Percentiles rank a stretch among this genome's conserved stretches.
These are phyloP conservation scores for Colletotrichum kahawae DNA, from an alignment of 2,329 filamentous ascomycete genomes.

Conservation along the genomic window DNA sequence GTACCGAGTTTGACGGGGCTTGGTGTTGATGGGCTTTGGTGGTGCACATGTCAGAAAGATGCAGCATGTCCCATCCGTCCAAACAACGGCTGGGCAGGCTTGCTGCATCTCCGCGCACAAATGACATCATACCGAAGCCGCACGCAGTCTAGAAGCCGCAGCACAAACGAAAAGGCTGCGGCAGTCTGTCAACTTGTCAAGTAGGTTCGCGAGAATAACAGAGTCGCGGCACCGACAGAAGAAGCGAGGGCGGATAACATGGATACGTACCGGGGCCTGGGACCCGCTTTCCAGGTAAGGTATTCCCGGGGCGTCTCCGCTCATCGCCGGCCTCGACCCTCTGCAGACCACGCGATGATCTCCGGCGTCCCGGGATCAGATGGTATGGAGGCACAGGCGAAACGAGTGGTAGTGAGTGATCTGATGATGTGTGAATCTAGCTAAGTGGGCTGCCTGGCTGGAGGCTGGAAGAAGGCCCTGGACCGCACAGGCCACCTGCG, in stretches of 20 bases:
- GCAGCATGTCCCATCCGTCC: background rate
- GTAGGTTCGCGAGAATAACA: too few species aligned
- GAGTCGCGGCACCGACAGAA: background rate
- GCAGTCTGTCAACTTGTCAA: too few species aligned
- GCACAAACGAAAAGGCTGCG: too few species aligned
- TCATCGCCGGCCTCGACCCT: background rate
- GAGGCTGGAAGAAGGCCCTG: too few species aligned
- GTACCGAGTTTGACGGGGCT: background rate
- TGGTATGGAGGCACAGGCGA: too few species aligned
- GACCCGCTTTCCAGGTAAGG: background rate
- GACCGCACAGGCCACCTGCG: too few species aligned
- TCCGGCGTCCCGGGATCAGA: slow-evolving; percentile 4
- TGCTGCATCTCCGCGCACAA: background rate
- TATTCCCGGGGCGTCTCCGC: slow-evolving; percentile 15
- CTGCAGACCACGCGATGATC: too few species aligned
- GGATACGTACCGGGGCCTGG: background rate
- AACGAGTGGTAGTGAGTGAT: too few species aligned
- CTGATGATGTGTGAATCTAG: too few species aligned
- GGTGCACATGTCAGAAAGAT: background rate
- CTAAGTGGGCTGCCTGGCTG: too few species aligned
- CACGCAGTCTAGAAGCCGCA: too few species aligned
- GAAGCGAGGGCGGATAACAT: background rate
- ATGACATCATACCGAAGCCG: slow-evolving; percentile 12
- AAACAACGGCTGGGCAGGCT: background rate
- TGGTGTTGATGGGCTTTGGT: background rate